Base-by-base conservation (phyloP, 306 rosid species). In the Prinsepia uniflora region DNA sequence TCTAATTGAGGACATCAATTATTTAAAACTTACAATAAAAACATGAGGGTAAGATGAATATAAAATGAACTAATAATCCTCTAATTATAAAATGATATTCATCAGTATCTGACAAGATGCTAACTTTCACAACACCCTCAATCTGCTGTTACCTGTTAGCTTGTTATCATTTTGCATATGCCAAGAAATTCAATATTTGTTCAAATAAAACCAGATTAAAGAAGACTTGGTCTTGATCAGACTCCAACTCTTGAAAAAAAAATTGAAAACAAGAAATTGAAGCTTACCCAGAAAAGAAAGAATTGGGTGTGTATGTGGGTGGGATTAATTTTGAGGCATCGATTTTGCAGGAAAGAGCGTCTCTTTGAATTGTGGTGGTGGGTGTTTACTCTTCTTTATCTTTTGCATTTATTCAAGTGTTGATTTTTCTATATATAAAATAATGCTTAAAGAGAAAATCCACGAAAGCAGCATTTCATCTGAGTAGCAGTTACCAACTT, bases 281-380 rank as follows among this genome's bases (percentile, higher is more conserved):
- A 69, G 52, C 73, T 69, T 53, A 69, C 73, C 19, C 17, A 7
- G 63, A 3, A 70, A 42, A 10, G 40, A 36, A 68, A 67, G 6
- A 17, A 43, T 43, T 40, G n/a, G n/a, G 44, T 42, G 44, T 5
- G 48, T 34, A 48, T 12, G 53, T 45, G 55, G 56, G 46, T 34
- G 56, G 42, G 58, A 24, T 46, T 65, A 13, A 45, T 45, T 41
- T 65, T 65, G 20, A 47, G 6, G 39, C 18, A 43, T 7, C 45
- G 39, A 17, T 2, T 39, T 13, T 39, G 48, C 30, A n/a, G 30
- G 30, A n/a, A 46, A 13, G 0, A 9, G 14, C 6, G 40, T 56
- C 36, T 22, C n/a, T 58, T 34, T 12, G 63, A 58, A 58, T 58
- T 65, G 44, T 7, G 44, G 47, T 66, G 71, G 44, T 66, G 18